Percentiles rank a stretch among this genome's conserved stretches.
phyloP scores from a whole-genome alignment of 2,329 filamentous ascomycete species.

The Cryphonectria carpinicola region DNA sequence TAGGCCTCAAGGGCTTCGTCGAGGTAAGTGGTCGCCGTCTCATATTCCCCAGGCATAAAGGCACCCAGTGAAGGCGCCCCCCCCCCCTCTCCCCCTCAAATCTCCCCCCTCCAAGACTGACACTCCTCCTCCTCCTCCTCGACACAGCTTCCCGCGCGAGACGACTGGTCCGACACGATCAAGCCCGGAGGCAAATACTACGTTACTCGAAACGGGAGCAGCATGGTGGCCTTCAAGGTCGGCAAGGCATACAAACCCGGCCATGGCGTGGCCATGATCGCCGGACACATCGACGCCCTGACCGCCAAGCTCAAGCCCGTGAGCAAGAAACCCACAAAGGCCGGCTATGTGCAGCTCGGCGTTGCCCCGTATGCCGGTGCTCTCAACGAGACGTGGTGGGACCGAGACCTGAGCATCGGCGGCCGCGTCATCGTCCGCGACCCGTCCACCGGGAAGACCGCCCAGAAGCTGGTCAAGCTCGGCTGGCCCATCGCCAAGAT shows the following conservation, averaged over 20 bases:
- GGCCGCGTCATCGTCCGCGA: slow-evolving; percentile 87
- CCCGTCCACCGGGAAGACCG: slow-evolving; percentile 71
- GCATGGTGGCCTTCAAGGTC: slow-evolving; percentile 82
- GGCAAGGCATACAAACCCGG: slow-evolving; percentile 81
- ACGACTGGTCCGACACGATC: slow-evolving; percentile 75
- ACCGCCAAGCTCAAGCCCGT: slow-evolving; percentile 92
- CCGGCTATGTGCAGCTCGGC: slow-evolving; percentile 85
- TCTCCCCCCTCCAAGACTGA: slow-evolving; percentile 25
- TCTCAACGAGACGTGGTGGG: slow-evolving; percentile 93
- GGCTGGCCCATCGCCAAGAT: slow-evolving; percentile 93
- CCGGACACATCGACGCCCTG: slow-evolving; percentile 89
- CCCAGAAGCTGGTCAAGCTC: slow-evolving; percentile 82
- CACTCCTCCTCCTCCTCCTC: neutral
- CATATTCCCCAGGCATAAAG: no score
- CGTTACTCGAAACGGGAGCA: slow-evolving; percentile 81
- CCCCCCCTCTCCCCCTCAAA: no score
- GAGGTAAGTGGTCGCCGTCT: slow-evolving; percentile 52
- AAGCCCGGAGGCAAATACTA: slow-evolving; percentile 87
- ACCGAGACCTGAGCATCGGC: slow-evolving; percentile 88
- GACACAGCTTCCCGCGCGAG: slow-evolving; percentile 71
- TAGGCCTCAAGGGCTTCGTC: slow-evolving; percentile 73
- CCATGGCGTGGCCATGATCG: slow-evolving; percentile 86
- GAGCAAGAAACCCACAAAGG: slow-evolving; percentile 79
- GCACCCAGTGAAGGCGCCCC: no score
- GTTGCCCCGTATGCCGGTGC: slow-evolving; percentile 92